Conservation (phyloP, 495 filamentous ascomycete species). For the Sphaerosporella brunnea region DNA sequence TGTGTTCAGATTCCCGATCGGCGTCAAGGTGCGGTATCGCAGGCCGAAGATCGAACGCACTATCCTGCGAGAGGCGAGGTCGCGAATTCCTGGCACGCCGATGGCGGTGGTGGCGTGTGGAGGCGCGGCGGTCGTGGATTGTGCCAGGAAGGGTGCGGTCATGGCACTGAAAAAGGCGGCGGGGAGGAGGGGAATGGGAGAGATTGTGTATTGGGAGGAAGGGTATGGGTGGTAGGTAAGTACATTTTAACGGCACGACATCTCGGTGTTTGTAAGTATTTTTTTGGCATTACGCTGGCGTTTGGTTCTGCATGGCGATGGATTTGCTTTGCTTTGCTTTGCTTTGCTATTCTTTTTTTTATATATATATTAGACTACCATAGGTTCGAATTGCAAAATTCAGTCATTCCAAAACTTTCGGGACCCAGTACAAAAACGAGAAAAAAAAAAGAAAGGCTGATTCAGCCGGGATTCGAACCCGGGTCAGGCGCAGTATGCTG, state of each 20-base stretch:
- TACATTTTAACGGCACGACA: neutral
- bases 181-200: conserved; percentile 1
- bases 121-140: conserved; percentile 4
- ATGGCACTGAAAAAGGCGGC: neutral
- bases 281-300: neutral
- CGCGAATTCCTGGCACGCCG: conserved; percentile 4
- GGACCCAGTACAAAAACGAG: too few relatives aligned
- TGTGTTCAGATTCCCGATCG: neutral
- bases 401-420: too few relatives aligned
- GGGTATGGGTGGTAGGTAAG: conserved; percentile 4
- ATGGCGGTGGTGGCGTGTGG: conserved; percentile 4
- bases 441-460: neutral
- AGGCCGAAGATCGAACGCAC: conserved; percentile 2
- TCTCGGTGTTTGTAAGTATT: neutral
- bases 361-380: neutral
- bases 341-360: neutral
- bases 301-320: neutral
- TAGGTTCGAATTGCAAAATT: neutral
- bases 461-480: neutral
- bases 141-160: conserved; percentile 3
- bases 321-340: neutral
- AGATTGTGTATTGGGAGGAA: conserved; percentile 7
- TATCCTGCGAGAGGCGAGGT: conserved; percentile 1
- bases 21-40: conserved; percentile 6
- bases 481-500: neutral